phyloP scores from a whole-genome alignment of 2,329 filamentous ascomycete genomes.

The Xylaria sp. region DNA sequence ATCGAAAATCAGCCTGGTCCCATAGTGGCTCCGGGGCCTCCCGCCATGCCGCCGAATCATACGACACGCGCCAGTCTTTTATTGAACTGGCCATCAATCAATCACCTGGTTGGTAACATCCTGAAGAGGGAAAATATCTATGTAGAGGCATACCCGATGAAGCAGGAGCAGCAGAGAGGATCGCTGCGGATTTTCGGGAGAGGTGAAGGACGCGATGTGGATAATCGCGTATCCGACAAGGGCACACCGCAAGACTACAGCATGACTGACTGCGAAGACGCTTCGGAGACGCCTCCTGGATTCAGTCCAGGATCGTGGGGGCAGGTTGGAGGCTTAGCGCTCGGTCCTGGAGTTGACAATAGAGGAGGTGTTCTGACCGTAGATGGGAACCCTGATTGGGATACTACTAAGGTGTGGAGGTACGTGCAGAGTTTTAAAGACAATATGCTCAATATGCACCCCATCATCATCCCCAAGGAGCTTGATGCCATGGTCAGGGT shows the following conservation, averaged over 20 bases:
- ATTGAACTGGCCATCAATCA: conserved; percentile 65
- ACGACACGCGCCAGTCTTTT: conserved; percentile 85
- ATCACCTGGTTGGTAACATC: conserved; percentile 52
- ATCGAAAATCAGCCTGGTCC: conserved; percentile 48
- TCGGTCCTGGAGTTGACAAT: conserved; percentile 34
- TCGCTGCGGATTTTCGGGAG: conserved; percentile 70
- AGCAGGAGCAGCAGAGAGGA: conserved; percentile 67
- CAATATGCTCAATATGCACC: conserved; percentile 61
- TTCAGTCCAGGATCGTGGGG: conserved; percentile 50
- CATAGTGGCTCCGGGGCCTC: conserved; percentile 51
- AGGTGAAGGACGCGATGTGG: conserved; percentile 61
- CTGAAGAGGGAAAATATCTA: conserved; percentile 47
- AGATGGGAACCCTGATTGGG: conserved; percentile 52
- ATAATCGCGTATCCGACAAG: conserved; percentile 47
- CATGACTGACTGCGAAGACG: conserved; percentile 38
- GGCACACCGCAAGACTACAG: conserved; percentile 36
- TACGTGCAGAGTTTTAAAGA: conserved; percentile 55
- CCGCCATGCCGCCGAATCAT: conserved; percentile 76
- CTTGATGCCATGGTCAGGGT: conserved; percentile 49
- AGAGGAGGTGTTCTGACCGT: conserved; percentile 37
- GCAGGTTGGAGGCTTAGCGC: conserved; percentile 48
- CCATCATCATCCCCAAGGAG: conserved; percentile 51
- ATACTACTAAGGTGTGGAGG: conserved; percentile 43
- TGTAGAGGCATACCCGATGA: conserved; percentile 69
- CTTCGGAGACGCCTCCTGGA: conserved; percentile 45